phyloP scores from a whole-genome alignment of 2,329 filamentous ascomycete genomes.

The Acrodontium crateriforme region DNA sequence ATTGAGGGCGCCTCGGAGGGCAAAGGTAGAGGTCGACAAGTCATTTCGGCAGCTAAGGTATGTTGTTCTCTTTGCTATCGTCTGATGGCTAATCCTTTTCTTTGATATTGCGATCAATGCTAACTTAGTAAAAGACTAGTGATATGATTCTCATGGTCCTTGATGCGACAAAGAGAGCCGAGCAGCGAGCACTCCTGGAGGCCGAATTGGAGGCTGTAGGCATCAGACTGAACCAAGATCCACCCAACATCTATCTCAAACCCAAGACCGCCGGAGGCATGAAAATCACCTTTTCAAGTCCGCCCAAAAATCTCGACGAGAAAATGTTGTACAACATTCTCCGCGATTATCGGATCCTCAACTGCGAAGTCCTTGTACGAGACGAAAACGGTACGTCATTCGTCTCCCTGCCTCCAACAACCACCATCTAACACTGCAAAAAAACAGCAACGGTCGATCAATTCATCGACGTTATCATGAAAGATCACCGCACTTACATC shows the following conservation, averaged over 20 bases:
- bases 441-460: conserved; percentile 75
- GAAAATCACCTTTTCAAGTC: conserved; percentile 90
- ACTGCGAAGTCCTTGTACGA: conserved; percentile 88
- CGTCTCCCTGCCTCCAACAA: neutral
- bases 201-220: conserved; percentile 89
- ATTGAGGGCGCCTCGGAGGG: conserved; percentile 94
- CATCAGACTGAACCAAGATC: conserved; percentile 80
- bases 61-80: conserved; percentile 1
- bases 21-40: conserved; percentile 87
- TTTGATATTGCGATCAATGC: too few relatives aligned
- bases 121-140: too few relatives aligned
- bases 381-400: conserved; percentile 58
- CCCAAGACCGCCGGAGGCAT: conserved; percentile 90
- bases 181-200: conserved; percentile 81
- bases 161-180: conserved; percentile 90
- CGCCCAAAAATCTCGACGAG: conserved; percentile 85
- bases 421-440: conserved; percentile 4
- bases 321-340: conserved; percentile 98
- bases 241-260: conserved; percentile 98
- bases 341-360: conserved; percentile 96
- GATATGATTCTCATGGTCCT: conserved; percentile 94
- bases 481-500: conserved; percentile 97
- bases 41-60: conserved; percentile 88
- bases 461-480: conserved; percentile 99
- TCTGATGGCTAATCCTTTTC: conserved; percentile 3